Percentiles rank a stretch among this genome's conserved stretches.
Evolutionary conservation across 192 early-diverging fungal genomes (phyloP).

Genomic region (Chytriomyces confervae): DNA sequence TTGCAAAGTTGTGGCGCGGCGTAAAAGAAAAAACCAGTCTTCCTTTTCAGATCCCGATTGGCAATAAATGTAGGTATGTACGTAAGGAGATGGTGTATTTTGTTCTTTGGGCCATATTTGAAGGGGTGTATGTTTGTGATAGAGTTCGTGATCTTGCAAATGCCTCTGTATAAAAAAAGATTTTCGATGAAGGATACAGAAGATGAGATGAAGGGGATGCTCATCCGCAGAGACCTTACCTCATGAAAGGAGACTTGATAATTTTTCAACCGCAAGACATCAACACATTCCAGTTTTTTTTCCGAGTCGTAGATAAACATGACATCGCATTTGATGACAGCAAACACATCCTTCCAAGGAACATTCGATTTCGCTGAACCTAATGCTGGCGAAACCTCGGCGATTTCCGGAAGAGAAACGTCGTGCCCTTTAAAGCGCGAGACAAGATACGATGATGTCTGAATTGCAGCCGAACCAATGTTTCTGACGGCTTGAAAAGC

Average conservation of each 20-base stretch:
- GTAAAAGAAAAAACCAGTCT: slow-evolving; percentile 86
- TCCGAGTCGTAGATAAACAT: slow-evolving; percentile 86
- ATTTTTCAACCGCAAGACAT: slow-evolving; percentile 74
- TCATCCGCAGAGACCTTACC: neutral
- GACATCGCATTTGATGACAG: slow-evolving; percentile 77
- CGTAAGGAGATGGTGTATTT: neutral
- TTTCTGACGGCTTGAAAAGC: slow-evolving; percentile 14
- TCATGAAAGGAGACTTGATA: slow-evolving; percentile 60
- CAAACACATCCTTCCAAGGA: slow-evolving; percentile 57
- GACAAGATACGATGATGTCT: slow-evolving; percentile 40
- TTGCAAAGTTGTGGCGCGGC: slow-evolving; percentile 59
- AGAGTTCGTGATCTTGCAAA: slow-evolving; percentile 45
- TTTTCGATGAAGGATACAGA: neutral
- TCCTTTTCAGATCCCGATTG: slow-evolving; percentile 74
- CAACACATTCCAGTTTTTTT: slow-evolving; percentile 74
- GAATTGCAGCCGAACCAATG: slow-evolving; percentile 29
- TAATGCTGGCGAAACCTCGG: neutral
- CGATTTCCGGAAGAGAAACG: slow-evolving; percentile 27
- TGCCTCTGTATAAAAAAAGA: neutral
- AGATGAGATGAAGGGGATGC: neutral
- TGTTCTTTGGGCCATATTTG: slow-evolving; percentile 20
- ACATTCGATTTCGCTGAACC: slow-evolving; percentile 16
- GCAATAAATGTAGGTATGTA: slow-evolving; percentile 37
- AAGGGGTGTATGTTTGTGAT: slow-evolving; percentile 50
- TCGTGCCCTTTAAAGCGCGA: slow-evolving; percentile 45